Conservation (phyloP, 192 early-diverging fungal genomes). For the Entrophospora sp. region DNA sequence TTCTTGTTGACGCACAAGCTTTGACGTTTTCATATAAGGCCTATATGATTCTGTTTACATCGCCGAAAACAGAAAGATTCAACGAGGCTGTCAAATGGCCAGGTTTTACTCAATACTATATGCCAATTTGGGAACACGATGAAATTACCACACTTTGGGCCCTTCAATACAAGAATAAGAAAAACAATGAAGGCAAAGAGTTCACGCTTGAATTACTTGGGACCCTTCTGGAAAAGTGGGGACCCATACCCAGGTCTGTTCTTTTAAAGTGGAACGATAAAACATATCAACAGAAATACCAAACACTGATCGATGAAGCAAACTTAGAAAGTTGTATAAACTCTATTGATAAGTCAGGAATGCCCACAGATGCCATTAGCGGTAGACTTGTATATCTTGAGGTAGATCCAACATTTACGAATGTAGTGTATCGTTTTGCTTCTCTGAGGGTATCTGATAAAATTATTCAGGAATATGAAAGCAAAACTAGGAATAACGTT, state of each 20-base stretch:
- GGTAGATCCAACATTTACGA: too few relatives aligned
- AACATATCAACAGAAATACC: slow-evolving; percentile 2
- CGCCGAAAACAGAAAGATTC: background rate
- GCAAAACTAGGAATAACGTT: too few relatives aligned
- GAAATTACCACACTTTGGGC: slow-evolving; percentile 5
- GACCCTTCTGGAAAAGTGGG: background rate
- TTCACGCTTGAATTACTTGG: background rate
- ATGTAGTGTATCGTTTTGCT: too few relatives aligned
- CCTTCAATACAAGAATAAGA: slow-evolving; percentile 1
- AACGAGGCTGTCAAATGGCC: background rate
- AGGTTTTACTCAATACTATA: slow-evolving; percentile 11
- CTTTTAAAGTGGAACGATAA: slow-evolving; percentile 7
- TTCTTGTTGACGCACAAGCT: background rate
- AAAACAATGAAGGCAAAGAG: background rate
- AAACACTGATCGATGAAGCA: background rate
- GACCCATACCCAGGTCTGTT: background rate
- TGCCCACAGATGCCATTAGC: background rate
- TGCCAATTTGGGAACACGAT: slow-evolving; percentile 9
- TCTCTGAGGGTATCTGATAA: too few relatives aligned
- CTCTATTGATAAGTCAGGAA: slow-evolving; percentile 8
- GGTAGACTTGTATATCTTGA: too few relatives aligned
- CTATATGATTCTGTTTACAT: slow-evolving; percentile 7
- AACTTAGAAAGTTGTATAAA: background rate
- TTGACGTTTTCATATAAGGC: background rate
- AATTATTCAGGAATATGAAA: too few relatives aligned